A percentile compares a stretch with the other conserved stretches of the same genome.
Conservation (phyloP, 2,329 filamentous ascomycete species). For the Madurella mycetomatis region DNA sequence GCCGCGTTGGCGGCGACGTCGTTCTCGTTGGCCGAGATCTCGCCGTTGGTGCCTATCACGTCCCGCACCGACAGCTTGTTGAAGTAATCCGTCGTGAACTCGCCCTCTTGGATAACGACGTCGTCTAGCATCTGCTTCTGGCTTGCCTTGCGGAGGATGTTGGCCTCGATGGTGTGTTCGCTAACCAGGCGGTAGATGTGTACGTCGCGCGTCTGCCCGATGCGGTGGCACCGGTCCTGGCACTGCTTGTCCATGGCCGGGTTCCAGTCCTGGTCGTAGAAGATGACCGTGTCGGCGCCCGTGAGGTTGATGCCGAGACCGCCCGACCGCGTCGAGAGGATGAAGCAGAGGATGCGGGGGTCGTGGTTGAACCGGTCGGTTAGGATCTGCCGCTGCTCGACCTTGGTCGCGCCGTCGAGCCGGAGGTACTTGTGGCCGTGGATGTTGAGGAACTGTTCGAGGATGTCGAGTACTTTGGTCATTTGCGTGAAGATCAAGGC, state of each 20-base stretch:
- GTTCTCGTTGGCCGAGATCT: conserved; percentile 48
- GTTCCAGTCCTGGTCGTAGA: conserved; percentile 99
- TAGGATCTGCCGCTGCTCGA: conserved; percentile 90
- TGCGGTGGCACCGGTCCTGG: conserved; percentile 94
- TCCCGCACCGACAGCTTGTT: conserved; percentile 70
- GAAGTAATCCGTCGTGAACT: conserved; percentile 96
- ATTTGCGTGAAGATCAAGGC: conserved; percentile 99
- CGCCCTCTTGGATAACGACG: conserved; percentile 95
- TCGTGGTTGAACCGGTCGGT: conserved; percentile 98
- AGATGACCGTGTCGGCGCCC: conserved; percentile 95
- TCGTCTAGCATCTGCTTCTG: conserved; percentile 98
- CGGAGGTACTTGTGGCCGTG: conserved; percentile 96
- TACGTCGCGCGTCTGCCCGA: conserved; percentile 94
- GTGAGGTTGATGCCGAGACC: conserved; percentile 95
- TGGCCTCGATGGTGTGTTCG: conserved; percentile 94
- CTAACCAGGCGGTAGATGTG: conserved; percentile 95
- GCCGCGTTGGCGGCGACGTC: conserved; percentile 74
- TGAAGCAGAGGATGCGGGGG: conserved; percentile 87
- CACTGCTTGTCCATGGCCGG: conserved; percentile 99
- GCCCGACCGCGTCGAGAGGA: conserved; percentile 88
- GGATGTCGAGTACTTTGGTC: conserved; percentile 95
- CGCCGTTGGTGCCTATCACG: conserved; percentile 53
- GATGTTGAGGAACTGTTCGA: conserved; percentile 97
- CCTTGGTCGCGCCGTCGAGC: conserved; percentile 91
- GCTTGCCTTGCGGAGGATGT: conserved; percentile 92